A percentile compares a stretch with the other conserved stretches of the same genome.
phyloP scores from a whole-genome alignment of 768 basidiomycete genomes.

The Naematelia encephala region DNA sequence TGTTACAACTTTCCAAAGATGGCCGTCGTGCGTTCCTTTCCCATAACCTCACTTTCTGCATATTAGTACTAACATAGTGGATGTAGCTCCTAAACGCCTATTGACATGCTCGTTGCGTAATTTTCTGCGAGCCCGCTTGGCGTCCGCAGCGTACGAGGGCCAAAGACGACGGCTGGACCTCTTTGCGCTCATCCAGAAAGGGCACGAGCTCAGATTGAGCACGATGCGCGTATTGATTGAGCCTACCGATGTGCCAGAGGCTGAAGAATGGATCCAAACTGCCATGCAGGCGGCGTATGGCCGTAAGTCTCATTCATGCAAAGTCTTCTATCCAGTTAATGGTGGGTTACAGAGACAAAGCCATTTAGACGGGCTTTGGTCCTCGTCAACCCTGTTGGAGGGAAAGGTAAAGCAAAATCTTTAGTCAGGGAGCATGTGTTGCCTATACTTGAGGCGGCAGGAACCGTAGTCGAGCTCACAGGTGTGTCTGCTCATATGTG shows the following conservation, averaged over 20 bases:
- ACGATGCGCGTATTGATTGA: conserved; percentile 43
- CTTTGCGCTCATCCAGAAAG: conserved; percentile 22
- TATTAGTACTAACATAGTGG: not conserved
- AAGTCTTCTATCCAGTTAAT: not conserved
- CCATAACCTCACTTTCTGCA: not conserved
- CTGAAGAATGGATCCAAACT: conserved; percentile 33
- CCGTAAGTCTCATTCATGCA: no score
- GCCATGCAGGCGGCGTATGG: conserved; percentile 31
- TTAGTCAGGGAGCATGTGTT: conserved; percentile 40
- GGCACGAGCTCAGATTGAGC: conserved; percentile 16
- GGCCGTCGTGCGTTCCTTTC: conserved; percentile 34
- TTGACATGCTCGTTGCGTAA: conserved; percentile 27
- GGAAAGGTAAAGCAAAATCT: conserved; percentile 45
- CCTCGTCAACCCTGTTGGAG: conserved; percentile 50
- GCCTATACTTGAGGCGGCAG: conserved; percentile 48
- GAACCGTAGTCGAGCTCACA: conserved; percentile 38
- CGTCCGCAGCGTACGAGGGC: not conserved
- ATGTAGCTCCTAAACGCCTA: conserved; percentile 40
- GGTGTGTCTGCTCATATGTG: conserved; percentile 25
- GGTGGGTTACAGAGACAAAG: conserved; percentile 18
- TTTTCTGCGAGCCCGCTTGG: conserved; percentile 25
- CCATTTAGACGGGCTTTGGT: conserved; percentile 38
- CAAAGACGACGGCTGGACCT: conserved; percentile 30
- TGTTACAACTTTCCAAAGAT: conserved; percentile 40
- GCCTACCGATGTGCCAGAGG: conserved; percentile 31